Conservation (phyloP, 1,284 basidiomycete species). For the Mrakiaceae sp. region DNA sequence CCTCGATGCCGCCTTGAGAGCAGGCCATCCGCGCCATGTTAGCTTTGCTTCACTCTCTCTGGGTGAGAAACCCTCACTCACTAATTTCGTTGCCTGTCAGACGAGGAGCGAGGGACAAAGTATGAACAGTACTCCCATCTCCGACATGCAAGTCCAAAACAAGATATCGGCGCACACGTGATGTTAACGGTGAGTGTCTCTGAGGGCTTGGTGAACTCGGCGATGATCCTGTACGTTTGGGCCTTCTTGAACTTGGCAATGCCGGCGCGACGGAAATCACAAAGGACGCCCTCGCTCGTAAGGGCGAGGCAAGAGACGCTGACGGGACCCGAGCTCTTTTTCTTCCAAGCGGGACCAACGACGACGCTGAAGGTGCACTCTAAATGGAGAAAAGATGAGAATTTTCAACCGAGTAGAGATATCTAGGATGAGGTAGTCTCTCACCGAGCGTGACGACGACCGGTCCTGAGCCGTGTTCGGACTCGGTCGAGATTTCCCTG, state of each 20-base stretch:
- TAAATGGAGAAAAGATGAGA: background rate
- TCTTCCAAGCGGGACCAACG: conserved; percentile 9
- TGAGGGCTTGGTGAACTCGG: conserved; percentile 2
- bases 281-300: background rate
- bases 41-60: background rate
- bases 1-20: conserved; percentile 2
- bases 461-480: background rate
- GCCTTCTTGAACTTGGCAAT: conserved; percentile 11
- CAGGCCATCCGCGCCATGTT: background rate
- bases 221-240: conserved; percentile 6
- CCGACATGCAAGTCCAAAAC: background rate
- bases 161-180: background rate
- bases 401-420: background rate
- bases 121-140: background rate
- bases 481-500: background rate
- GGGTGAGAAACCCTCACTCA: background rate
- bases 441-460: conserved; percentile 7
- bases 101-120: background rate
- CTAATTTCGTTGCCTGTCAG: conserved; percentile 12
- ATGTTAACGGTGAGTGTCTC: conserved; percentile 3
- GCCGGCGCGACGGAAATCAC: background rate
- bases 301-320: conserved; percentile 7
- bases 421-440: background rate
- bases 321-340: background rate
- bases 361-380: background rate